Base-by-base conservation (phyloP, 768 basidiomycete species). In the Leccinum fibrillosum region DNA sequence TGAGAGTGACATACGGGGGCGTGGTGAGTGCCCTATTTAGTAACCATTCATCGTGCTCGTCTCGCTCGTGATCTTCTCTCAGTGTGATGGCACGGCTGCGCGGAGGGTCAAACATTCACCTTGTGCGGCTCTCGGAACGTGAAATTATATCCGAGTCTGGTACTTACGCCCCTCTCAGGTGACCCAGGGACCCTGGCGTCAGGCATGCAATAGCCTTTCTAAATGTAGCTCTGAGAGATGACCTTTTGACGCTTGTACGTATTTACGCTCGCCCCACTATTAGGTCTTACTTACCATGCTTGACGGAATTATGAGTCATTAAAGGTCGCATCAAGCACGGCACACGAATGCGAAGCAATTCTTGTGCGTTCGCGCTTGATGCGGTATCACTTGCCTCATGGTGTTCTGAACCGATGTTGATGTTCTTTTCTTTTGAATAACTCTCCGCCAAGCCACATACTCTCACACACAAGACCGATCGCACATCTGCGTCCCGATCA, bases 401-500 rank as follows among this genome's bases (percentile, higher is more conserved):
- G 44, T 47, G 19, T 21, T 48, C 4, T 26, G 25, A 21, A 53
- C 51, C 50, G 55, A 53, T 56, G 54, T 45, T 56, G 28, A 28
- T 28, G 21, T 59, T 44, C 42, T 19, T 19, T 42, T 44, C 47
- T 61, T 39, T 56, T 54, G 37, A 57, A 62, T 54, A 19, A 45
- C 9, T 49, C 26, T 42, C 21, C 49, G 48, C 51, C 32, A 42
- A 50, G 23, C 54, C 48, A 54, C 42, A 44, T 19, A 44, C 5
- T 19, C 42, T 7, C 42, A 5, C 42, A 42, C 35, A 17, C 66
- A 61, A 11, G 5, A 44, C 49, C 55, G 56, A 71, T 66, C 62
- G 50, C 57, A 64, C 55, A 54, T 66, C 68, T 66, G 15, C n/a
- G 53, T 64, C 62, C 64, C 66, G 60, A 69, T 69, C 66, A 62